Conservation (phyloP, 176 grass and related monocot genomes). For the Oryza punctata region DNA sequence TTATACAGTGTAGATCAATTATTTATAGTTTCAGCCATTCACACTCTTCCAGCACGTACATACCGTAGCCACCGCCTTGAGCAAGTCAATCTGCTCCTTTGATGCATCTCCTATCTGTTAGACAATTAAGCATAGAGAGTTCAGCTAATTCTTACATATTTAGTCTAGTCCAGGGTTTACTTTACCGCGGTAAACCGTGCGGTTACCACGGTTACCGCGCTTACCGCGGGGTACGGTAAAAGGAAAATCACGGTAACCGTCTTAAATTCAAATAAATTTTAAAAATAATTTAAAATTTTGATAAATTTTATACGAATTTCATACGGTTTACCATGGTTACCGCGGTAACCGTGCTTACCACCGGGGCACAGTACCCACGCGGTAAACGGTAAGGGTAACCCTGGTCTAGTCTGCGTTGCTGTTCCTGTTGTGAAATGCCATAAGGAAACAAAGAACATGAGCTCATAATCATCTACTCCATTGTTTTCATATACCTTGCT, state of each 20-base stretch:
- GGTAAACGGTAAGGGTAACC: too few relatives aligned
- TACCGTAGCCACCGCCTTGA: conserved; percentile 17
- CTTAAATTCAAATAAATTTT: too few relatives aligned
- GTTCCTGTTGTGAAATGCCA: not conserved
- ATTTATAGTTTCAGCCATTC: not conserved
- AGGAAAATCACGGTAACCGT: too few relatives aligned
- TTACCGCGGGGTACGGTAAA: too few relatives aligned
- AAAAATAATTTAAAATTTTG: too few relatives aligned
- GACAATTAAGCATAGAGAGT: not conserved
- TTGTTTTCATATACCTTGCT: conserved; percentile 56
- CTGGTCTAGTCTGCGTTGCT: not conserved
- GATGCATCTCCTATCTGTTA: conserved; percentile 38
- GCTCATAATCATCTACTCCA: not conserved
- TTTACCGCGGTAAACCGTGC: too few relatives aligned
- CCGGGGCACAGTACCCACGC: too few relatives aligned
- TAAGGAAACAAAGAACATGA: not conserved
- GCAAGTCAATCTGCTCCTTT: conserved; percentile 8
- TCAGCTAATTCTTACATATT: not conserved
- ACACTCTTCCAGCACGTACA: not conserved
- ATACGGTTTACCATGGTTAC: too few relatives aligned
- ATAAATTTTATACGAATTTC: too few relatives aligned
- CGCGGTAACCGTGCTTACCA: too few relatives aligned
- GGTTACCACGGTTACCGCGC: too few relatives aligned
- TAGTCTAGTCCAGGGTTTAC: not conserved
- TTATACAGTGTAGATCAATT: not conserved